Evolutionary conservation across 208 protist genomes (phyloP), one percentile per base, ranked within the genome.

Genomic region (Trypanosoma theileri): DNA sequence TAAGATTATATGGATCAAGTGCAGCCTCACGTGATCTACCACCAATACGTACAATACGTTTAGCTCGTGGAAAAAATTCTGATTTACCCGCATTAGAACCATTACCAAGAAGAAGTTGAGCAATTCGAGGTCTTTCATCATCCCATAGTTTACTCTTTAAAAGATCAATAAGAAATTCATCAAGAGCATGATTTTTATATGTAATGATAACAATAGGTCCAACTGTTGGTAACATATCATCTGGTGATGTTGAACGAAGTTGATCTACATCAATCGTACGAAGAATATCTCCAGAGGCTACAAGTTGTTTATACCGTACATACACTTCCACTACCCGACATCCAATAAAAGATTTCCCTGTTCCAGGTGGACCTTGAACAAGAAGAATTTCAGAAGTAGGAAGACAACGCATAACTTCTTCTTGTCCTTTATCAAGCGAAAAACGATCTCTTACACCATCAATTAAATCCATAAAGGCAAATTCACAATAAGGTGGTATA

Each of bases 181-280:
- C 96, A 19, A 98, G 78, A n/a, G 96, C 94, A 71, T 98, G 96
- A 73, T 98, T 98, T 63, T 97, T 98, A 76, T 94, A 97, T 65
- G 93, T 98, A 69, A 98, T 91, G 24, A 96, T 82, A 12, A 98
- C 86, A 31, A 98, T 89, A 44, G 93, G 93, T 0, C 89, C 87
- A 22, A 92, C 81, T 19, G 13, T 76, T n/a, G 88, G 89, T 51
- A 93, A 74, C 66, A 95, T 68, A 17, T 88, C 73, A 31, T 79
- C 79, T 50, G 74, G 57, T 13, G 69, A 64, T 41, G 80, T 85
- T 16, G 77, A 80, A 17, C 65, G 59, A 16, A 95, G 77, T 65
- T 81, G 59, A 53, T 90, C 87, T 19, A 94, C 79, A 75, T 83
- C 87, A 45, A 95, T 81, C 58, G 88, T 88, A 73, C 93, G 82